Percentiles rank a stretch among this genome's conserved stretches.
phyloP scores from a whole-genome alignment of 257 asterid genomes.

The Penstemon davidsonii region DNA sequence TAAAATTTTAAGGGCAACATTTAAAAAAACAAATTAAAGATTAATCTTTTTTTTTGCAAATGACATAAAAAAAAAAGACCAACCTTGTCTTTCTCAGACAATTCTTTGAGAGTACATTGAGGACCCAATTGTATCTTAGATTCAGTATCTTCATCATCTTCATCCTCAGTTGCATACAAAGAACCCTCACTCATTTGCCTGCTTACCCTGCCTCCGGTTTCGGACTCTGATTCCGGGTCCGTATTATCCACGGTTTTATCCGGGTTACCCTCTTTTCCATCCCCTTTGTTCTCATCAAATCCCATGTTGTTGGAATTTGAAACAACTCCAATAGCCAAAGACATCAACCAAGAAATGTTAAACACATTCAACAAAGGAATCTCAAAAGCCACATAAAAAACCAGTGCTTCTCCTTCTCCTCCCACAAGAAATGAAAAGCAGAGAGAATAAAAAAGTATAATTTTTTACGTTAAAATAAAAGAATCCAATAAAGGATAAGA shows the following conservation, averaged over 20 bases:
- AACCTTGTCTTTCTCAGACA: conserved; percentile 70
- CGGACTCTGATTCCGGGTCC: conserved; percentile 42
- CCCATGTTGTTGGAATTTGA: conserved; percentile 52
- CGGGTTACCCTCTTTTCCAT: conserved; percentile 13
- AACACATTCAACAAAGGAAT: conserved; percentile 4
- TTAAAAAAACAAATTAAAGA: not conserved
- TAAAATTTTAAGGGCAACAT: not conserved
- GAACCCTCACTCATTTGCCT: conserved; percentile 46
- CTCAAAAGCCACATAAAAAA: not conserved
- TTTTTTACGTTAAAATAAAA: not conserved
- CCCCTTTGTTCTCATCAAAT: conserved; percentile 32
- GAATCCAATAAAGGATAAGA: not conserved
- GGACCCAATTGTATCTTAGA: conserved; percentile 58
- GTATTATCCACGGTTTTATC: not conserved
- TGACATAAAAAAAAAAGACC: not conserved
- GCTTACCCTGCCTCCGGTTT: conserved; percentile 26
- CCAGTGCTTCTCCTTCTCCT: not conserved
- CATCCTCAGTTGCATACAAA: conserved; percentile 53
- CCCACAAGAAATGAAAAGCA: not conserved
- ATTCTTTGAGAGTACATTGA: conserved; percentile 58
- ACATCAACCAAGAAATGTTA: conserved; percentile 36
- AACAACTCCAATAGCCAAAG: conserved; percentile 52
- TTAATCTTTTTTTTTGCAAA: not conserved
- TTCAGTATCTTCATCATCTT: conserved; percentile 52
- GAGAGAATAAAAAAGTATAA: conserved; percentile 18